phyloP scores from a whole-genome alignment of 169 alveolate species.

The Eimeria falciformis region DNA sequence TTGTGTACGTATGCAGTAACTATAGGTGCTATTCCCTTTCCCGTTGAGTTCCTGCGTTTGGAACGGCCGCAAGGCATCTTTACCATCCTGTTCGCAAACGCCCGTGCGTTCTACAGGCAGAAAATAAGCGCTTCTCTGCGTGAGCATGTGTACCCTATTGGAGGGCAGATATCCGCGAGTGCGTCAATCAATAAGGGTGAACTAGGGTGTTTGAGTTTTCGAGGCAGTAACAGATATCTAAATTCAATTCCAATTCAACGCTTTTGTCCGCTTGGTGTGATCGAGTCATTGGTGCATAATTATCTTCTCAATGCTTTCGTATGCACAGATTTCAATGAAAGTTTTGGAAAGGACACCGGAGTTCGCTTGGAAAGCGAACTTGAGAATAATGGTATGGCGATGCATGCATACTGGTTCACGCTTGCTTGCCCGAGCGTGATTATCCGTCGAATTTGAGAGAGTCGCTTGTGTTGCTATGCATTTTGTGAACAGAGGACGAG shows the following conservation, averaged over 20 bases:
- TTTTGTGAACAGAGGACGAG: constrained; percentile 26
- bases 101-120: constrained; percentile 66
- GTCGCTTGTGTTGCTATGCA: not conserved
- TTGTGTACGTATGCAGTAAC: constrained; percentile 50
- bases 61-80: too few species aligned
- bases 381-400: constrained; percentile 1
- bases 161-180: constrained; percentile 75
- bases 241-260: not conserved
- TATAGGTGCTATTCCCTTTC: not conserved
- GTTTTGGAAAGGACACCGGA: constrained; percentile 16
- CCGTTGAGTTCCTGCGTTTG: too few species aligned
- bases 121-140: constrained; percentile 56
- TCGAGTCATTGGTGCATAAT: not conserved
- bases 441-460: not conserved
- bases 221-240: too few species aligned
- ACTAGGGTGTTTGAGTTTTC: too few species aligned
- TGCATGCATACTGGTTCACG: not conserved
- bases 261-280: not conserved
- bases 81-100: too few species aligned
- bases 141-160: constrained; percentile 59
- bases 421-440: not conserved
- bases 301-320: not conserved
- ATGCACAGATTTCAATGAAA: constrained; percentile 50
- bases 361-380: constrained; percentile 13
- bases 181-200: too few species aligned